Base-by-base conservation (phyloP, 2,329 filamentous ascomycete species). In the Westerdykella ornata region DNA sequence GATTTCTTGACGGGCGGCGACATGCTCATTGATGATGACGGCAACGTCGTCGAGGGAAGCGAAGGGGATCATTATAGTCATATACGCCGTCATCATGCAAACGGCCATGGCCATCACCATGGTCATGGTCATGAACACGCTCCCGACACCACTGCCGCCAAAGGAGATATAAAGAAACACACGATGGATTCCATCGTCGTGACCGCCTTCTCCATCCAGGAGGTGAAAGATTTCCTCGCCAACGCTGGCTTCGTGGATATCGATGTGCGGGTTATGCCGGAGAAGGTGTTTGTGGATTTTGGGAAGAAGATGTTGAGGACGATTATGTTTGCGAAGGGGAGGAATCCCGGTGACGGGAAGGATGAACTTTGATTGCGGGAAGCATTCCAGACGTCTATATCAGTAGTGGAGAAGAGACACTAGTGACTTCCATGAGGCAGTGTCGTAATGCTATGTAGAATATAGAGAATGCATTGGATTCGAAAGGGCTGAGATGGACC, bases 1-100 rank as follows among this genome's bases (percentile, higher is more conserved):
- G 84, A 88, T 56, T 81, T 88, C 45, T 55, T 84, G 14, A 70
- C 78, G 7, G 77, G 82, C 49, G 70, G 55, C 1, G 62, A 64
- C 47, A 2, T 56, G 5, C 38, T 51, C 35, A 58, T 47, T 14
- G 59, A 54, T 40, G 59, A 59, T 32, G 26, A 60, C 2, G 60
- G 59, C 0, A 39, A 49, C 11, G 49, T 46, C 33, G 46, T 51
- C 15, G 49, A 43, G 26, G 57, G 42, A 16, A 62, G 41, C 7
- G 48, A 54, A 19, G 59, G 59, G 0, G 56, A 56, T 40, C 54
- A 54, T 46, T 48, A 57, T 33, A 35, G 43, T 6, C 52, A 58
- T 40, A 39, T 45, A 8, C 49, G 56, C 36, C 39, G 32, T 13
- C 38, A 42, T n/a, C 29, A 38, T 3, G 20, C 22, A n/a, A 8